Evolutionary conservation across 768 basidiomycete species (phyloP).

Genomic region (Boletus insuetus): DNA sequence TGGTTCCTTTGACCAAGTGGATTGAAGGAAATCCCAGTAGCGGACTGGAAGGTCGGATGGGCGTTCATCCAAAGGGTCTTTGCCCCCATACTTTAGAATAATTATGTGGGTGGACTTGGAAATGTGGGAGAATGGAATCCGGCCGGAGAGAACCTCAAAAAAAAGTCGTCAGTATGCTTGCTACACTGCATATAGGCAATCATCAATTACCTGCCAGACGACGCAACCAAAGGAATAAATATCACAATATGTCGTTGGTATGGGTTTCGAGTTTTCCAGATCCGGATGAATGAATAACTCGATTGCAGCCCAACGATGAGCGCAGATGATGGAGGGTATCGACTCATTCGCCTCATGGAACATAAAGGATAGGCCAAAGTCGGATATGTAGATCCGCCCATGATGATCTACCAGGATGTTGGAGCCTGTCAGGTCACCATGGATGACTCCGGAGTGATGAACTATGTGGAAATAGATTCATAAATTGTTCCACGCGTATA

Average conservation of each 20-base stretch:
- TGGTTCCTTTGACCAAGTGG: conserved; percentile 8
- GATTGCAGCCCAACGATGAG: conserved; percentile 8
- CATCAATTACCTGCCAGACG: conserved; percentile 4
- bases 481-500: background rate
- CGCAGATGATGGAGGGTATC: conserved; percentile 4
- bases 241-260: conserved; percentile 7
- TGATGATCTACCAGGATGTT: conserved; percentile 9
- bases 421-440: conserved; percentile 15
- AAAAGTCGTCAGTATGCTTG: background rate
- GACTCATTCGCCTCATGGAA: conserved; percentile 1
- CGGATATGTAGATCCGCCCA: conserved; percentile 10
- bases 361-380: conserved; percentile 11
- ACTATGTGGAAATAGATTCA: background rate
- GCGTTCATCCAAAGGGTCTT: conserved; percentile 13
- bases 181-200: too few relatives aligned
- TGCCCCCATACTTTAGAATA: conserved; percentile 15
- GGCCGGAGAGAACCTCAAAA: conserved; percentile 11
- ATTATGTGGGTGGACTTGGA: conserved; percentile 10
- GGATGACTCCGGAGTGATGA: conserved; percentile 8
- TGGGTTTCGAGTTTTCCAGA: background rate
- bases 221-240: conserved; percentile 14
- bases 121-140: conserved; percentile 8
- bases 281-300: conserved; percentile 15
- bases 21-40: conserved; percentile 12
- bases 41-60: background rate